Evolutionary conservation across 2,329 filamentous ascomycete species (phyloP), one percentile per base, ranked within the genome.

Genomic region (Cytospora leucostoma): DNA sequence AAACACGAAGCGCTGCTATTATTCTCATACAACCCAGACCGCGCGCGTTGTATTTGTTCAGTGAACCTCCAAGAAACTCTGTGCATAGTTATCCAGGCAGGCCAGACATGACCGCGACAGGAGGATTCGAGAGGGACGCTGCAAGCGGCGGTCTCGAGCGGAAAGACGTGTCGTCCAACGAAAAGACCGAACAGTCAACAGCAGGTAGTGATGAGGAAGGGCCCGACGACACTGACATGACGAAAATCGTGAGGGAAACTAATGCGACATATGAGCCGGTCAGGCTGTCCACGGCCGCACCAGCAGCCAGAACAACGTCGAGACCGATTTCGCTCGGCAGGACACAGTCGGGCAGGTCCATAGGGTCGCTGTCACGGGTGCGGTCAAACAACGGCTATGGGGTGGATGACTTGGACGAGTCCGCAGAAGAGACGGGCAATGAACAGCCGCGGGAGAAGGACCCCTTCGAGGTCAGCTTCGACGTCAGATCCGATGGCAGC

Each of bases 381-480:
- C 72, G 75, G 32, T 81, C 79, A 17, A 76, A 80, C 52, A 81
- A 81, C 65, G 78, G 79, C 33, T 80, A 79, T 65, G 74, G 79
- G 55, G 74, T 75, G 40, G 75, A 76, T 64, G 75, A 77, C 58
- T 63, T 71, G 44, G 65, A 68, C 19, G 57, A 56, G 33, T 58
- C 63, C 32, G 60, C 40, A 11, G 62, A 61, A 1, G 62, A 62
- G 19, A 65, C 67, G 32, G 19, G 65, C 54, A 34, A 63, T 54
- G 54, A 66, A 11, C 32, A 58, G 27, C 37, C 37, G 17, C 58
- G 55, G 10, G 75, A 76, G 13, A 77, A 76, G 60, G 79, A 83
- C 56, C 76, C 78, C 0, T 93, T 86, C 69, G 83, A 92, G 66
- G 92, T 98, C 21, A 76, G 76, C 7, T 97, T 90, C 10, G 44